A percentile compares a stretch with the other conserved stretches of the same genome.
phyloP scores from a whole-genome alignment of 768 basidiomycete genomes.

The Xerocomus spinulosus region DNA sequence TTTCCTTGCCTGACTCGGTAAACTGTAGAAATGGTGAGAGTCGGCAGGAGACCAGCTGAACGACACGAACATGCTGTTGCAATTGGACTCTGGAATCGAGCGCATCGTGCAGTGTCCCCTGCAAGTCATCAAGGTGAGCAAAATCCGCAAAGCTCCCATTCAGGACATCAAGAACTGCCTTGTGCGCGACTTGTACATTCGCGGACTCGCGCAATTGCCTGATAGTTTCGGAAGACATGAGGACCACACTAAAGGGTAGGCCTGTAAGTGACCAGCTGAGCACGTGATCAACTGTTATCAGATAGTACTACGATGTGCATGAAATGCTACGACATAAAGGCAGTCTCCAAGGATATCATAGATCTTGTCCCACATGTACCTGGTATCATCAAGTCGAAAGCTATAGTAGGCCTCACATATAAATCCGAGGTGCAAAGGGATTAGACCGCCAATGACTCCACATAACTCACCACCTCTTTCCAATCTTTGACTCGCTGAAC shows the following conservation, averaged over 20 bases:
- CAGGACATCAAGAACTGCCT: conserved; percentile 33
- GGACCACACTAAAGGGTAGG: too few species aligned
- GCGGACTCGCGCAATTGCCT: conserved; percentile 48
- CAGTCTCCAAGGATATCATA: too few species aligned
- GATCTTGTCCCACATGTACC: too few species aligned
- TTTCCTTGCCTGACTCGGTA: conserved; percentile 43
- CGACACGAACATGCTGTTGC: conserved; percentile 40
- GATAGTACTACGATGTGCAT: too few species aligned
- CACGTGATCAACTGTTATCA: too few species aligned
- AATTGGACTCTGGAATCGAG: conserved; percentile 38
- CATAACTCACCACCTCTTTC: conserved; percentile 51
- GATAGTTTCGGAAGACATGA: conserved; percentile 45
- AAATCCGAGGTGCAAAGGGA: neutral
- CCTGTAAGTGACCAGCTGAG: too few species aligned
- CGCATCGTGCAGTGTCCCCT: conserved; percentile 41
- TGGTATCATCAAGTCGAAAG: conserved; percentile 1
- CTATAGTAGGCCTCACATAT: neutral
- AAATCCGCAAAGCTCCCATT: conserved; percentile 46
- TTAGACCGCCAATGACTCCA: conserved; percentile 25
- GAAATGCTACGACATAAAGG: too few species aligned
- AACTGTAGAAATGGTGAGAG: conserved; percentile 47
- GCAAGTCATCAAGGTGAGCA: conserved; percentile 48
- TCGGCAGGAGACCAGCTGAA: conserved; percentile 11
- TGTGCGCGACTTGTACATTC: conserved; percentile 37
- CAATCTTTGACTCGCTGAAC: conserved; percentile 58